Percentiles rank a stretch among this genome's conserved stretches.
These are phyloP conservation scores for Whalleya microplaca DNA, from an alignment of 2,329 filamentous ascomycete genomes.

Conservation along the genomic window DNA sequence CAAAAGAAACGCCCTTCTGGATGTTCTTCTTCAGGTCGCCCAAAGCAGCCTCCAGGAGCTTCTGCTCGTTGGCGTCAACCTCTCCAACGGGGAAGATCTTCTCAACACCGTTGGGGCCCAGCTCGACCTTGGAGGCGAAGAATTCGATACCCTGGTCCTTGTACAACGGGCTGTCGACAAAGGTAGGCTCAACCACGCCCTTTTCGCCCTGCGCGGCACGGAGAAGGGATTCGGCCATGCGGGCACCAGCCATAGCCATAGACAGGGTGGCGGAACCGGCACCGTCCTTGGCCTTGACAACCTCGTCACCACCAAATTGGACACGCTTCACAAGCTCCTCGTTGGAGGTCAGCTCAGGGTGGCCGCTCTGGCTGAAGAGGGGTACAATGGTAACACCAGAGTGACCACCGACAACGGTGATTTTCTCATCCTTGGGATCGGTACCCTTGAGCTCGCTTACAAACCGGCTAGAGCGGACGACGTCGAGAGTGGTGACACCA, in stretches of 20 bases:
- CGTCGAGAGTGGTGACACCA: slow-evolving; percentile 98
- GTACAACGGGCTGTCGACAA: slow-evolving; percentile 95
- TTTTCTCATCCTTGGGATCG: slow-evolving; percentile 90
- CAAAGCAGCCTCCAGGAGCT: slow-evolving; percentile 84
- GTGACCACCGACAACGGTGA: slow-evolving; percentile 96
- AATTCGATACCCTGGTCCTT: slow-evolving; percentile 98
- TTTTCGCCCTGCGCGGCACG: slow-evolving; percentile 92
- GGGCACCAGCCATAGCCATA: slow-evolving; percentile 94
- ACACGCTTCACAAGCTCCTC: slow-evolving; percentile 87
- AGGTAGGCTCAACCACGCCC: slow-evolving; percentile 93
- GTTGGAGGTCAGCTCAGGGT: slow-evolving; percentile 80
- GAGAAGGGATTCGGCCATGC: slow-evolving; percentile 87
- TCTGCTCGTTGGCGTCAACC: slow-evolving; percentile 84
- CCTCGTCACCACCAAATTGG: slow-evolving; percentile 98
- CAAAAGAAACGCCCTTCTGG: slow-evolving; percentile 77
- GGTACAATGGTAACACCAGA: slow-evolving; percentile 98
- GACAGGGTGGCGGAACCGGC: slow-evolving; percentile 95
- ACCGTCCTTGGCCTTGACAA: slow-evolving; percentile 98
- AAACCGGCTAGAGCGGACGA: slow-evolving; percentile 97
- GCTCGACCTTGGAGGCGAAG: slow-evolving; percentile 94
- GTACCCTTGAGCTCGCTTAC: slow-evolving; percentile 91
- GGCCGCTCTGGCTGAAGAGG: slow-evolving; percentile 90
- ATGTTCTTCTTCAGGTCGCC: slow-evolving; percentile 93
- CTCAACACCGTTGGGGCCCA: slow-evolving; percentile 94
- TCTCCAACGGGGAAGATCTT: slow-evolving; percentile 88